Percentiles rank a stretch among this genome's conserved stretches.
phyloP scores from a whole-genome alignment of 768 basidiomycete species.

The Lentinula lateritia region DNA sequence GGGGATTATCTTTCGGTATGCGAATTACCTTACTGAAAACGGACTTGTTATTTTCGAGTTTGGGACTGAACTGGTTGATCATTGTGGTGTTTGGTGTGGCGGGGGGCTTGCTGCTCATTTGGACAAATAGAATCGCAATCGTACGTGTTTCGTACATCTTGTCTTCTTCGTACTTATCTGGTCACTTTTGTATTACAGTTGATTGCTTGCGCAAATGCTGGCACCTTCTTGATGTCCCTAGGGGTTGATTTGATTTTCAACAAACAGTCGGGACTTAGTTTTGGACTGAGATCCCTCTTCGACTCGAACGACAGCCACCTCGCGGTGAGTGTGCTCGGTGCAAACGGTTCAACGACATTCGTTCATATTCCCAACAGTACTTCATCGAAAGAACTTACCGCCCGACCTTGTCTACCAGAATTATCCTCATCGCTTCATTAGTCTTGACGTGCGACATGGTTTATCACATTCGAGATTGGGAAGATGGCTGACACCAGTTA shows the following conservation, averaged over 20 bases:
- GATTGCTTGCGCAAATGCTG: constrained; percentile 48
- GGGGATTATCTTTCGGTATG: constrained; percentile 54
- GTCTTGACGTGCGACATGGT: constrained; percentile 43
- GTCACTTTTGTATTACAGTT: constrained; percentile 21
- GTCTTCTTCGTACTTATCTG: not conserved
- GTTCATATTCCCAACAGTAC: constrained; percentile 29
- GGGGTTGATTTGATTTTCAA: constrained; percentile 53
- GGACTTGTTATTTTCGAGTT: constrained; percentile 39
- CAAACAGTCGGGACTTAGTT: constrained; percentile 56
- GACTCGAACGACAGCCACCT: constrained; percentile 57
- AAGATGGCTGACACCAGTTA: not conserved
- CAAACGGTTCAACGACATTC: not conserved
- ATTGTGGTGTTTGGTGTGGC: constrained; percentile 37
- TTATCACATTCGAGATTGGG: not conserved
- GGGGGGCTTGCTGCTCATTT: constrained; percentile 36
- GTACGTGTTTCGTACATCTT: constrained; percentile 28
- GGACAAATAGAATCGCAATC: constrained; percentile 42
- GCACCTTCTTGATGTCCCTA: constrained; percentile 54
- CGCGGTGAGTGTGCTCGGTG: constrained; percentile 30
- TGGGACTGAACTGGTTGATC: constrained; percentile 45
- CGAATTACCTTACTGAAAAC: constrained; percentile 46
- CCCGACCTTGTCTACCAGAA: constrained; percentile 42
- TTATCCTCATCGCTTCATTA: constrained; percentile 49
- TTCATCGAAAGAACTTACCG: constrained; percentile 42
- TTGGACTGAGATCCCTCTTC: constrained; percentile 57